Percentiles rank a stretch among this genome's conserved stretches.
phyloP scores from a whole-genome alignment of 163 green algal genomes.

The Scenedesmus sp. region DNA sequence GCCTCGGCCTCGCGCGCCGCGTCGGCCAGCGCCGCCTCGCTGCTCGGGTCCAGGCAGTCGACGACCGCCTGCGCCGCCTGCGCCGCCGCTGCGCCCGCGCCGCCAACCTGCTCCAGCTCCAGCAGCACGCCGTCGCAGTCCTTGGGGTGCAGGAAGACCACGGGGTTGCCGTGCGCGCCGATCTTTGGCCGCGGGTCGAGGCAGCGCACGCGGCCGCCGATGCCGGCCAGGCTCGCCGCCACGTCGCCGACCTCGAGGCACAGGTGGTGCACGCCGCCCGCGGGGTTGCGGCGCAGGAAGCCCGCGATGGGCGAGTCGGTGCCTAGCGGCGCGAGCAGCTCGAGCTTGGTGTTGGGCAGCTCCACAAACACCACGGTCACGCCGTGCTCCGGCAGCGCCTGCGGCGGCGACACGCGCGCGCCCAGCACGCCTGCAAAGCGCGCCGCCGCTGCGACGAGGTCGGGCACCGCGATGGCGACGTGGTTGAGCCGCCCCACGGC shows the following conservation, averaged over 20 bases:
- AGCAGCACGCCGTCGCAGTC: slow-evolving; percentile 66
- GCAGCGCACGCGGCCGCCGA: slow-evolving; percentile 24
- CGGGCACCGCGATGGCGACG: slow-evolving; percentile 70
- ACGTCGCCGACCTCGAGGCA: slow-evolving; percentile 68
- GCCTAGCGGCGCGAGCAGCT: slow-evolving; percentile 70
- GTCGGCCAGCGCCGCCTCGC: too few species aligned
- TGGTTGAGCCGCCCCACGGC: slow-evolving; percentile 71
- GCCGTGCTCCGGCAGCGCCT: slow-evolving; percentile 65
- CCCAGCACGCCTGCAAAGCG: slow-evolving; percentile 59
- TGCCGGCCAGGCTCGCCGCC: slow-evolving; percentile 18
- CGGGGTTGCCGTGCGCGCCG: slow-evolving; percentile 72
- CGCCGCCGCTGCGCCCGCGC: too few species aligned
- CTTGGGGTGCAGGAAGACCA: slow-evolving; percentile 60
- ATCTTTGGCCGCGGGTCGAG: slow-evolving; percentile 58
- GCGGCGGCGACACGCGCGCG: slow-evolving; percentile 47
- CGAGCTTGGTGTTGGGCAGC: slow-evolving; percentile 69
- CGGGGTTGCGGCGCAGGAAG: slow-evolving; percentile 66
- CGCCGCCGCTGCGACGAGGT: slow-evolving; percentile 54
- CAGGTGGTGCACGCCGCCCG: slow-evolving; percentile 73
- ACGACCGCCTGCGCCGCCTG: too few species aligned
- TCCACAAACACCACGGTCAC: slow-evolving; percentile 76
- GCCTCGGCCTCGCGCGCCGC: too few species aligned
- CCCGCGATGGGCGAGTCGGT: slow-evolving; percentile 58
- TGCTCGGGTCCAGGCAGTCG: too few species aligned
- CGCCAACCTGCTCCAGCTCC: slow-evolving; percentile 71